These are phyloP conservation scores for Globisporangium middletonii DNA, from an alignment of 352 stramenopile genomes.

Conservation along the genomic window DNA sequence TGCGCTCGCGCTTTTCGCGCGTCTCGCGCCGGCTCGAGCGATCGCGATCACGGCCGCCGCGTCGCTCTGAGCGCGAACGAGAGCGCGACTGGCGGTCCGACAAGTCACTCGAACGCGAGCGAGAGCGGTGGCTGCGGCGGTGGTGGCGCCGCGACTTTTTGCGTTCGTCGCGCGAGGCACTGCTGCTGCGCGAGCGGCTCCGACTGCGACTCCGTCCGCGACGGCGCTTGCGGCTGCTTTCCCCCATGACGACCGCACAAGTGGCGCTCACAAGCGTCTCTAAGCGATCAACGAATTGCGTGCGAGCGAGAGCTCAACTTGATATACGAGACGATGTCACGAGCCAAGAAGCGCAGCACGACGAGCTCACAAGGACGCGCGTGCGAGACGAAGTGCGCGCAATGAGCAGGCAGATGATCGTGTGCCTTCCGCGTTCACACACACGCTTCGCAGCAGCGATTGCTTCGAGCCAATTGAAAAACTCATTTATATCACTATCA, in stretches of 20 bases:
- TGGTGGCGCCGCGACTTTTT: slow-evolving; percentile 22
- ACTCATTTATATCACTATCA: too few species aligned
- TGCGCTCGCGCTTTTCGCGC: slow-evolving; percentile 9
- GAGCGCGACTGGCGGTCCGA: slow-evolving; percentile 29
- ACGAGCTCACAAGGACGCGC: too few species aligned
- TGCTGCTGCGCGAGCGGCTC: slow-evolving; percentile 13
- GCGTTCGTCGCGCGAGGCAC: slow-evolving; percentile 13
- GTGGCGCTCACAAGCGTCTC: not conserved
- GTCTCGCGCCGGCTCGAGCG: slow-evolving; percentile 9
- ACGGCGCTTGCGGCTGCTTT: slow-evolving; percentile 28
- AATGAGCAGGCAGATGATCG: too few species aligned
- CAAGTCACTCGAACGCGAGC: slow-evolving; percentile 16
- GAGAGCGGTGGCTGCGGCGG: slow-evolving; percentile 15
- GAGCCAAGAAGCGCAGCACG: too few species aligned
- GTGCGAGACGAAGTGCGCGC: too few species aligned
- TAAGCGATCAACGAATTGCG: too few species aligned
- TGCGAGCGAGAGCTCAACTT: too few species aligned
- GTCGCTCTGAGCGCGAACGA: slow-evolving; percentile 27
- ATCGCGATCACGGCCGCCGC: slow-evolving; percentile 4
- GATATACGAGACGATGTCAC: too few species aligned
- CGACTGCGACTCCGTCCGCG: slow-evolving; percentile 14
- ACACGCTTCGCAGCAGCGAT: too few species aligned
- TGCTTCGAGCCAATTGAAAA: too few species aligned
- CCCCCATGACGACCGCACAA: slow-evolving; percentile 1
- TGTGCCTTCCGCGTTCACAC: too few species aligned